A percentile compares a stretch with the other conserved stretches of the same genome.
Evolutionary conservation across 2,329 filamentous ascomycete genomes (phyloP).

Genomic region (Paracamarosporium sp.): DNA sequence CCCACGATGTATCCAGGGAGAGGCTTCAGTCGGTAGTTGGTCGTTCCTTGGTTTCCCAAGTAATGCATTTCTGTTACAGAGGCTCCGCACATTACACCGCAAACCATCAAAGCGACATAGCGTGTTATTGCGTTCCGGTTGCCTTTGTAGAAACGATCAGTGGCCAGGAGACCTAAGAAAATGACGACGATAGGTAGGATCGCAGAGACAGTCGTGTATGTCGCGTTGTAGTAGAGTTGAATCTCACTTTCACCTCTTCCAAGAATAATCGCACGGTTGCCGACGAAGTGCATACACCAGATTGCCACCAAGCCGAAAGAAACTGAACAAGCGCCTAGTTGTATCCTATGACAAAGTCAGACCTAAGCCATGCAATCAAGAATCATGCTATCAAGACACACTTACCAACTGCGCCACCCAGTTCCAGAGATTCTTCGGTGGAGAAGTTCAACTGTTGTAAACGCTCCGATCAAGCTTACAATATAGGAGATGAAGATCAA

Average conservation of each 20-base stretch:
- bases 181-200: conserved; percentile 81
- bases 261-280: conserved; percentile 79
- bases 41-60: conserved; percentile 81
- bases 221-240: conserved; percentile 76
- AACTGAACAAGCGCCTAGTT: conserved; percentile 50
- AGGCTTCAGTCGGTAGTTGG: conserved; percentile 75
- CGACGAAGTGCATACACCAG: conserved; percentile 76
- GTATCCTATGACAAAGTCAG: conserved; percentile 41
- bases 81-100: conserved; percentile 73
- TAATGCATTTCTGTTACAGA: conserved; percentile 89
- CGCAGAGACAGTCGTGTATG: conserved; percentile 78
- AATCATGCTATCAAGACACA: conserved; percentile 23
- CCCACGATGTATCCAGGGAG: conserved; percentile 66
- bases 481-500: conserved; percentile 65
- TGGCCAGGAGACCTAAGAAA: conserved; percentile 72
- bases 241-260: conserved; percentile 64
- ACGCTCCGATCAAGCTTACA: conserved; percentile 76
- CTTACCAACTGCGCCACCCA: conserved; percentile 40
- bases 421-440: conserved; percentile 72
- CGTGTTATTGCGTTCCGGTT: conserved; percentile 34
- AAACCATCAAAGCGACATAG: conserved; percentile 53
- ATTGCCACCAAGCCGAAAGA: conserved; percentile 58
- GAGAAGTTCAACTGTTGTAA: conserved; percentile 81
- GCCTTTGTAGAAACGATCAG: conserved; percentile 54
- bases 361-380: conserved; percentile 16